These are phyloP conservation scores for Populus hybrid DNA, from an alignment of 441 rosid species.

Conservation along the genomic window DNA sequence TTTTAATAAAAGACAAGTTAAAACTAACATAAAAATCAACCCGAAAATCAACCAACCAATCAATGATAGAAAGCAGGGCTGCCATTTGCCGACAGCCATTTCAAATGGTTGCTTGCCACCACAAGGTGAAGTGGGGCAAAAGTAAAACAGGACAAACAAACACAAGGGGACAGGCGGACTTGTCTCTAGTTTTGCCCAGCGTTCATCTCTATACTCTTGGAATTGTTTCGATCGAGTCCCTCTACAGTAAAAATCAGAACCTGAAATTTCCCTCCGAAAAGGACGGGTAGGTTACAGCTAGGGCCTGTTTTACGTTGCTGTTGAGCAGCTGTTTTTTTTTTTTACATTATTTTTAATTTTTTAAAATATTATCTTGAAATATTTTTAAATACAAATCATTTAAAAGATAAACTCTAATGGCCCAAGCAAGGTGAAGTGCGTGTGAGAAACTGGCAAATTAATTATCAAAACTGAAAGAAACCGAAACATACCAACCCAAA, in stretches of 20 bases:
- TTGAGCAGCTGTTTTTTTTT: too few species aligned
- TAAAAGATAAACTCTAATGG: too few species aligned
- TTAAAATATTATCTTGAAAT: too few species aligned
- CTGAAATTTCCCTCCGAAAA: conserved; percentile 12
- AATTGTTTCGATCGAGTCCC: background rate
- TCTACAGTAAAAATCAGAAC: background rate
- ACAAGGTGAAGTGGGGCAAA: too few species aligned
- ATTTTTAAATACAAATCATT: too few species aligned
- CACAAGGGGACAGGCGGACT: background rate
- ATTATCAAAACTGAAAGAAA: background rate
- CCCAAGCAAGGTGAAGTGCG: background rate
- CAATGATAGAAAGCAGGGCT: background rate
- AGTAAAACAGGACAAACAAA: background rate
- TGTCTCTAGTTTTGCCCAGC: background rate
- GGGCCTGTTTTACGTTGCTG: too few species aligned
- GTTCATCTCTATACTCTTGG: background rate
- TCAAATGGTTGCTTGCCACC: background rate
- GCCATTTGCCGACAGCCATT: background rate
- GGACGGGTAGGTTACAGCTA: conserved; percentile 5
- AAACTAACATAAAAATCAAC: too few species aligned
- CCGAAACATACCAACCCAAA: background rate
- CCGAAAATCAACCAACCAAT: too few species aligned
- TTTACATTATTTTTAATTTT: too few species aligned
- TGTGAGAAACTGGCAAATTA: background rate
- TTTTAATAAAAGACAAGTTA: too few species aligned